Base-by-base conservation (phyloP, 208 protist genomes). In the Trypanosoma congolense region DNA sequence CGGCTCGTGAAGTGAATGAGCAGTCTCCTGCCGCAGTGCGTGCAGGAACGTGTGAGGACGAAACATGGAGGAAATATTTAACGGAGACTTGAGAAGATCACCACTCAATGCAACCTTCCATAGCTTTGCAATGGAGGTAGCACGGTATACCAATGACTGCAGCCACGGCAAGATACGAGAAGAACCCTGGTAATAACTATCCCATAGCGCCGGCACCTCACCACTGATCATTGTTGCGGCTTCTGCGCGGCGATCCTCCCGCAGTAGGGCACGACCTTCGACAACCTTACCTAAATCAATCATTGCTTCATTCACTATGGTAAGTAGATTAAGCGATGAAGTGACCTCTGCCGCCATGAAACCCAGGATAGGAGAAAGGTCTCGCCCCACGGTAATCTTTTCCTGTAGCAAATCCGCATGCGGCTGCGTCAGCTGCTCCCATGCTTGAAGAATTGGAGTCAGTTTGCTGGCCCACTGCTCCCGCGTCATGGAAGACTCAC, bases 41-140 rank as follows among this genome's bases (percentile, higher is more conserved):
- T 98, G 98, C 22, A 99, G 61, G 57, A 98, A 98, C 30, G 93
- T 97, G 51, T 87, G 65, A 2, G 96, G 92, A 6, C 90, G 77
- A 60, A 99, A 88, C 5, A 98, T 74, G 43, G 84, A 65, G 12
- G 76, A 74, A 14, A 98, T 78, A 31, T 91, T 68, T 2, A 99
- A 42, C 5, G 77, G 57, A 6, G 51, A 18, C 33, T 66, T 71
- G 9, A 98, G 75, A 18, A 98, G 71, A 19, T 70, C 75, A 24
- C 77, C 74, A 8, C 70, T 71, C 6, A 61, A 24, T 18, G 73
- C 48, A 52, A 75, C 49, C 8, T 44, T 58, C 42, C 92, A 73
- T 85, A 80, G 97, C 42, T 80, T 44, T 19, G 25, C 59, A 26
- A 98, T 78, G 14, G 83, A 79, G 0, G 87, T 66, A 14, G 92